Conservation (phyloP, 495 filamentous ascomycete genomes). For the Aspergillus olivimuriae region DNA sequence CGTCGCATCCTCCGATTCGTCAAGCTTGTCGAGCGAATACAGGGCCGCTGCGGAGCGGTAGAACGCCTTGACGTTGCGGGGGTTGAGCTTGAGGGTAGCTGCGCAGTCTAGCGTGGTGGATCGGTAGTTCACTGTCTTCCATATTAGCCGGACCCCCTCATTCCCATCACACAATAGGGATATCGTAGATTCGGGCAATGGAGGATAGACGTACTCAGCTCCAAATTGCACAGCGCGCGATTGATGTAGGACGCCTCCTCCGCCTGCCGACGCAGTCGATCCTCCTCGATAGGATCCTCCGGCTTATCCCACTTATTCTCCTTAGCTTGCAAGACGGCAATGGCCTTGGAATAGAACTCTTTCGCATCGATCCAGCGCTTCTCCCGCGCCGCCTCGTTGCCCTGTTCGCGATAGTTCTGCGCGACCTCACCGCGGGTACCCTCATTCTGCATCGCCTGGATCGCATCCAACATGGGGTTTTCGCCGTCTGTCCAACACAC, state of each 20-base stretch:
- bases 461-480: slow-evolving; percentile 75
- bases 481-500: slow-evolving; percentile 38
- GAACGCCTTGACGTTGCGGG: slow-evolving; percentile 75
- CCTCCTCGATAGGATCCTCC: slow-evolving; percentile 45
- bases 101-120: slow-evolving; percentile 77
- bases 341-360: slow-evolving; percentile 83
- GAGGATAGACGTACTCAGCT: slow-evolving; percentile 47
- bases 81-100: slow-evolving; percentile 69
- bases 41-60: slow-evolving; percentile 77
- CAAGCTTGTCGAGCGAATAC: slow-evolving; percentile 62
- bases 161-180: background rate
- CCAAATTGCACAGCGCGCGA: slow-evolving; percentile 79
- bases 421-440: slow-evolving; percentile 79
- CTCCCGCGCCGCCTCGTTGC: slow-evolving; percentile 76
- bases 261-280: slow-evolving; percentile 48
- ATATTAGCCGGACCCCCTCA: slow-evolving; percentile 8
- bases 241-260: slow-evolving; percentile 78
- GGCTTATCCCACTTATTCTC: slow-evolving; percentile 49
- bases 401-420: slow-evolving; percentile 73
- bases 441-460: slow-evolving; percentile 87
- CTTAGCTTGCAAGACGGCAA: slow-evolving; percentile 56
- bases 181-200: background rate
- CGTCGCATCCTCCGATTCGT: slow-evolving; percentile 71
- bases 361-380: slow-evolving; percentile 77
- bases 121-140: slow-evolving; percentile 66